A percentile compares a stretch with the other conserved stretches of the same genome.
These are phyloP conservation scores for Flaveria trinervia DNA, from an alignment of 129 eudicot species.

Conservation along the genomic window DNA sequence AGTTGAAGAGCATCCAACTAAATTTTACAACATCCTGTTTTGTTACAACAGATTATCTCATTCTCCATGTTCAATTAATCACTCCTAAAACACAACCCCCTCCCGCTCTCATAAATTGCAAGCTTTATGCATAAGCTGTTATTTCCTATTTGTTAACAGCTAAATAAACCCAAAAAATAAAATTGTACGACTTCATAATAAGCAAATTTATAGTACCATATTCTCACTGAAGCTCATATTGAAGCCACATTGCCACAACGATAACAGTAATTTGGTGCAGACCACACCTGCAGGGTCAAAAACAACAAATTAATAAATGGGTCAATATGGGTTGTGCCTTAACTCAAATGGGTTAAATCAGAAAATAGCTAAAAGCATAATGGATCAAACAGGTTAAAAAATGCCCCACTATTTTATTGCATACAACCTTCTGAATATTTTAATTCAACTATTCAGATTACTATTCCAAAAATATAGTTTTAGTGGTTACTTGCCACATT, in stretches of 20 bases:
- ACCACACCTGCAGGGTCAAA: constrained; percentile 79
- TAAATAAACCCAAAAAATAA: not conserved
- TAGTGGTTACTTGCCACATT: not conserved
- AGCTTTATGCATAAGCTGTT: not conserved
- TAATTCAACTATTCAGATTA: not conserved
- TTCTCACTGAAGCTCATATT: constrained; percentile 94
- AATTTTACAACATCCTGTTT: too few relatives aligned
- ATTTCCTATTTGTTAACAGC: constrained; percentile 1
- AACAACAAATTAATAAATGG: not conserved
- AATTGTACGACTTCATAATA: constrained; percentile 1
- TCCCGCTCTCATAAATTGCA: not conserved
- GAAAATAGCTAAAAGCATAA: not conserved
- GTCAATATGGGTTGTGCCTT: not conserved
- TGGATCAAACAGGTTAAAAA: not conserved
- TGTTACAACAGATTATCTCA: too few relatives aligned
- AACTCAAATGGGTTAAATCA: not conserved
- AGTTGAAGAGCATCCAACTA: too few relatives aligned
- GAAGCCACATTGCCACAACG: constrained; percentile 99
- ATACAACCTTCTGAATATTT: not conserved
- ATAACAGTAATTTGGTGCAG: constrained; percentile 98
- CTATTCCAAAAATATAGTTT: not conserved
- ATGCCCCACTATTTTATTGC: not conserved
- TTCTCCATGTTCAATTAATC: too few relatives aligned
- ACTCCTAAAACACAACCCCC: too few relatives aligned
- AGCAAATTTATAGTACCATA: constrained; percentile 56